phyloP scores from a whole-genome alignment of 352 stramenopile species.

The Phytophthora fragariaefolia region DNA sequence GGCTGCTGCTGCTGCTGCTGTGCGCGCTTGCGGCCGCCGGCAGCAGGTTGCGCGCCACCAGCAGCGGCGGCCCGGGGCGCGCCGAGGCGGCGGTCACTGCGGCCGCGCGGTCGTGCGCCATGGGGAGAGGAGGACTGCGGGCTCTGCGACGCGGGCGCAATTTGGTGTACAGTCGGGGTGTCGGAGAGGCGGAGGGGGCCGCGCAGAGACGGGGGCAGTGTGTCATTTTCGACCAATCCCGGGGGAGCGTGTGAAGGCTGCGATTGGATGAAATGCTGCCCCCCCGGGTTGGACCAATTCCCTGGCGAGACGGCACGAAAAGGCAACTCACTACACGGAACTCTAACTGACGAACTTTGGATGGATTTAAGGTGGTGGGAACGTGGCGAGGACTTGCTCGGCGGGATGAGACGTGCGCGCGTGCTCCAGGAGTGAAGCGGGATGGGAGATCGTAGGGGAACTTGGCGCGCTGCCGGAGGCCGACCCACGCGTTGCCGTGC shows the following conservation, averaged over 20 bases:
- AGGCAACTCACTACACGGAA: too few relatives aligned
- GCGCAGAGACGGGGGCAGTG: slow-evolving; percentile 7
- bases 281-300: neutral
- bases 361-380: too few relatives aligned
- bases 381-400: too few relatives aligned
- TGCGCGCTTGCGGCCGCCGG: slow-evolving; percentile 20
- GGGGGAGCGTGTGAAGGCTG: neutral
- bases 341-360: too few relatives aligned
- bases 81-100: slow-evolving; percentile 25
- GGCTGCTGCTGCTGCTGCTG: slow-evolving; percentile 21
- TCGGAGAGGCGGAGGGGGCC: neutral
- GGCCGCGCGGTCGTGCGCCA: slow-evolving; percentile 43
- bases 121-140: too few relatives aligned
- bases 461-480: neutral
- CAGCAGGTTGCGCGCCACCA: slow-evolving; percentile 42
- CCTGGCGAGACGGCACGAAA: neutral
- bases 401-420: too few relatives aligned
- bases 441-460: neutral
- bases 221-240: neutral
- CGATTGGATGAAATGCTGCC: neutral
- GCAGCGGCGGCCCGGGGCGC: slow-evolving; percentile 24
- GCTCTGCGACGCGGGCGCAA: too few relatives aligned
- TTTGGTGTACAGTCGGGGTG: too few relatives aligned
- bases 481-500: too few relatives aligned
- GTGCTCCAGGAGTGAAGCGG: too few relatives aligned